phyloP scores from a whole-genome alignment of 202 grass and related monocot species.

The Panicum virgatum region DNA sequence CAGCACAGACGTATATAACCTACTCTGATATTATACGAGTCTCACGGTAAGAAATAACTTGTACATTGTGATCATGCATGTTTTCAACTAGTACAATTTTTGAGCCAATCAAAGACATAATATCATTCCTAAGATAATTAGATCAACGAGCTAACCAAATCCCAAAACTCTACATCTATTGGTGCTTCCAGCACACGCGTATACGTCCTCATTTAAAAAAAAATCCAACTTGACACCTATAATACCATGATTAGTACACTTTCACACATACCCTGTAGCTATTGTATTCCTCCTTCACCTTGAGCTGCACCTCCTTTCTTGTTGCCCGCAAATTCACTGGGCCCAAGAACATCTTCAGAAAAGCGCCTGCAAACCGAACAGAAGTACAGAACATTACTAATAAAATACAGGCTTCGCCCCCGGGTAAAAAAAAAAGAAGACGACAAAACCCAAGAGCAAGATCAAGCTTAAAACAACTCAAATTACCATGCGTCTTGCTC shows the following conservation, averaged over 20 bases:
- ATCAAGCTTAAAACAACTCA: slow-evolving; percentile 22
- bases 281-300: slow-evolving; percentile 99
- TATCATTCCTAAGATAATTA: neutral
- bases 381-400: slow-evolving; percentile 21
- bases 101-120: neutral
- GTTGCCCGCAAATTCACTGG: slow-evolving; percentile 85
- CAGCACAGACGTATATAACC: neutral
- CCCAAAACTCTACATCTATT: neutral
- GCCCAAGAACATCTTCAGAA: slow-evolving; percentile 88
- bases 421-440: neutral
- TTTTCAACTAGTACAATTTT: neutral
- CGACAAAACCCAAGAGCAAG: slow-evolving; percentile 1
- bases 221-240: slow-evolving; percentile 3
- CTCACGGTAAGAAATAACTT: neutral
- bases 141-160: slow-evolving; percentile 6
- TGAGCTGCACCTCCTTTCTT: slow-evolving; percentile 94
- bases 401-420: neutral
- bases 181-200: neutral
- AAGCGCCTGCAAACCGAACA: slow-evolving; percentile 49
- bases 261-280: slow-evolving; percentile 86
- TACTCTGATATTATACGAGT: neutral
- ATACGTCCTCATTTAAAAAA: neutral
- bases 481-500: slow-evolving; percentile 72
- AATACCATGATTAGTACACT: slow-evolving; percentile 10
- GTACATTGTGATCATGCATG: neutral